These are phyloP conservation scores for Eucalyptus curtisii DNA, from an alignment of 345 rosid genomes.

Conservation along the genomic window DNA sequence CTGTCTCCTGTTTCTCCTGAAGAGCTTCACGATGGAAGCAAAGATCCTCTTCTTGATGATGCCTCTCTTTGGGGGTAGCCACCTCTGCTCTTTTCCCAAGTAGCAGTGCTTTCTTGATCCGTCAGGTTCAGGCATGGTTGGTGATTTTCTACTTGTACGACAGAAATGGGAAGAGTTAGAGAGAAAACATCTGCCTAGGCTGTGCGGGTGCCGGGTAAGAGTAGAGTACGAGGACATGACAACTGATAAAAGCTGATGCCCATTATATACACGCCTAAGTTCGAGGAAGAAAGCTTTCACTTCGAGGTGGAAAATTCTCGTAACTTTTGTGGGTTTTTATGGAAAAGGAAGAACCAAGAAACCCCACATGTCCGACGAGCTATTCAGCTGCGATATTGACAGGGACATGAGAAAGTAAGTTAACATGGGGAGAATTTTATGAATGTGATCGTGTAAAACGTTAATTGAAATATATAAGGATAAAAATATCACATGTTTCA, in stretches of 20 bases:
- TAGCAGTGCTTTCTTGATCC: not conserved
- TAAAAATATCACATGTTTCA: not conserved
- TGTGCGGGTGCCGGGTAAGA: not conserved
- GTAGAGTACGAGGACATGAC: not conserved
- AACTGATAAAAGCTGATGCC: not conserved
- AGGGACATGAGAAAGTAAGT: not conserved
- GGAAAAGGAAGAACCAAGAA: not conserved
- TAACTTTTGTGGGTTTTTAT: not conserved
- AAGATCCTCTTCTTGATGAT: not conserved
- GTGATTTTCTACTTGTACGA: not conserved
- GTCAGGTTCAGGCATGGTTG: not conserved
- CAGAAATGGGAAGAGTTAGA: not conserved
- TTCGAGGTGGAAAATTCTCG: not conserved
- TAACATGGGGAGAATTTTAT: not conserved
- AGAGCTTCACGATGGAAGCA: not conserved
- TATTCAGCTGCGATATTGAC: not conserved
- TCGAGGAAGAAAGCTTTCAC: not conserved
- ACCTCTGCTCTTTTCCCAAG: not conserved
- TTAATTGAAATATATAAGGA: not conserved
- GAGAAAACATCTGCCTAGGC: not conserved
- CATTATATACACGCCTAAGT: not conserved
- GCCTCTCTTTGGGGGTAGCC: not conserved
- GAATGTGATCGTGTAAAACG: not conserved
- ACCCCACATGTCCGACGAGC: not conserved
- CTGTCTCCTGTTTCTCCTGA: not conserved